A percentile compares a stretch with the other conserved stretches of the same genome.
These are phyloP conservation scores for Melanomma pulvis-pyrius DNA, from an alignment of 495 filamentous ascomycete genomes.

Conservation along the genomic window DNA sequence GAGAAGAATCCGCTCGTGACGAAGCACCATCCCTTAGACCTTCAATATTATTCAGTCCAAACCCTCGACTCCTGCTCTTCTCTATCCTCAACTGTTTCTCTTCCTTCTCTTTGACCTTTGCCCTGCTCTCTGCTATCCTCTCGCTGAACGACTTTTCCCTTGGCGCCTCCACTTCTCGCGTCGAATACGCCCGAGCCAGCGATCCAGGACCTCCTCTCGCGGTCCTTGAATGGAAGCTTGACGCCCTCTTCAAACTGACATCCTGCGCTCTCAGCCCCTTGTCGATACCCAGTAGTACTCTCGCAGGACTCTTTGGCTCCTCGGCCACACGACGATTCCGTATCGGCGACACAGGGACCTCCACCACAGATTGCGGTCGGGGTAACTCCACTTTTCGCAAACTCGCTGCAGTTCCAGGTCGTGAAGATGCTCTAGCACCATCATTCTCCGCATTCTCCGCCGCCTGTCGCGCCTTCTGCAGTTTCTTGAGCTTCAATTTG, in stretches of 20 bases:
- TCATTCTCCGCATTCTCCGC: slow-evolving; percentile 25
- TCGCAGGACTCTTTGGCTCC: slow-evolving; percentile 72
- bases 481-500: slow-evolving; percentile 81
- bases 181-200: slow-evolving; percentile 22
- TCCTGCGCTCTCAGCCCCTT: slow-evolving; percentile 81
- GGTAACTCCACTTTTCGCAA: slow-evolving; percentile 27
- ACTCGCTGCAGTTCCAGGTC: slow-evolving; percentile 29
- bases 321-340: slow-evolving; percentile 52
- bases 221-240: slow-evolving; percentile 44
- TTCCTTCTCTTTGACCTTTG: slow-evolving; percentile 57
- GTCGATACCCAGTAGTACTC: slow-evolving; percentile 85
- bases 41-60: slow-evolving; percentile 68
- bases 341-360: slow-evolving; percentile 83
- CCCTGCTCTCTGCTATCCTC: slow-evolving; percentile 69
- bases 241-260: slow-evolving; percentile 79
- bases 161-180: slow-evolving; percentile 31
- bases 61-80: slow-evolving; percentile 67
- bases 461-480: slow-evolving; percentile 56
- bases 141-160: slow-evolving; percentile 80
- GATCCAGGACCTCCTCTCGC: neutral
- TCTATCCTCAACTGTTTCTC: slow-evolving; percentile 59
- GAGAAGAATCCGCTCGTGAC: slow-evolving; percentile 16
- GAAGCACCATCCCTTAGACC: slow-evolving; percentile 11
- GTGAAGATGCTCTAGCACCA: slow-evolving; percentile 13
- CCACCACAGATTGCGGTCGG: slow-evolving; percentile 51